These are phyloP conservation scores for Calendula officinalis DNA, from an alignment of 129 eudicot genomes.

Conservation along the genomic window DNA sequence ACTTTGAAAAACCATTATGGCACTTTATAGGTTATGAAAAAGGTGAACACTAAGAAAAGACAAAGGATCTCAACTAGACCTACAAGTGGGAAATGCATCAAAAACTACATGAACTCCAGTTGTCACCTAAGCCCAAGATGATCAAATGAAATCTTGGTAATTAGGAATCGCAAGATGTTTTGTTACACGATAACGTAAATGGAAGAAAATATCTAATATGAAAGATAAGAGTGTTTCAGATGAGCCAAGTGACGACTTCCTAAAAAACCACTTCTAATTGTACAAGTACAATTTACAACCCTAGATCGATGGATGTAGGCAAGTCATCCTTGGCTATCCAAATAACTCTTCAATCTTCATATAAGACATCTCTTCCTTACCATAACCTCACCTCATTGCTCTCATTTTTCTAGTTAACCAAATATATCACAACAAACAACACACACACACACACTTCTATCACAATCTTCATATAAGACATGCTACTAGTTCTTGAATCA, in stretches of 20 bases:
- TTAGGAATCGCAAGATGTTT: no score
- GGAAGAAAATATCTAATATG: conserved; percentile 55
- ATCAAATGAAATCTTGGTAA: no score
- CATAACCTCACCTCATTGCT: background rate
- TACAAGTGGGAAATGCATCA: no score
- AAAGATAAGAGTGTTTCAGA: conserved; percentile 44
- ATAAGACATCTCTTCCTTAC: conserved; percentile 47
- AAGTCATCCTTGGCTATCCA: conserved; percentile 84
- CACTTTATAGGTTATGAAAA: no score
- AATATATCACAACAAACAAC: conserved; percentile 1
- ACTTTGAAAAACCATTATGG: no score
- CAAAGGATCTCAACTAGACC: no score
- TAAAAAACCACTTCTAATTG: conserved; percentile 32
- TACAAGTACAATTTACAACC: background rate
- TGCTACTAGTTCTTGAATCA: conserved; percentile 11
- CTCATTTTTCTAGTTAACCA: background rate
- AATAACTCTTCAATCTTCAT: conserved; percentile 45
- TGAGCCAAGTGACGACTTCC: conserved; percentile 40
- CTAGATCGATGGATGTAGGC: conserved; percentile 45
- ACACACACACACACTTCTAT: background rate
- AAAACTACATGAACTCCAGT: no score
- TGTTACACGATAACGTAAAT: background rate
- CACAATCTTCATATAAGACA: conserved; percentile 11
- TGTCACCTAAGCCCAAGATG: no score
- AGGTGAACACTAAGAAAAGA: no score